These are phyloP conservation scores for Ceraceosorus bombacis DNA, from an alignment of 1,284 basidiomycete genomes.

Conservation along the genomic window DNA sequence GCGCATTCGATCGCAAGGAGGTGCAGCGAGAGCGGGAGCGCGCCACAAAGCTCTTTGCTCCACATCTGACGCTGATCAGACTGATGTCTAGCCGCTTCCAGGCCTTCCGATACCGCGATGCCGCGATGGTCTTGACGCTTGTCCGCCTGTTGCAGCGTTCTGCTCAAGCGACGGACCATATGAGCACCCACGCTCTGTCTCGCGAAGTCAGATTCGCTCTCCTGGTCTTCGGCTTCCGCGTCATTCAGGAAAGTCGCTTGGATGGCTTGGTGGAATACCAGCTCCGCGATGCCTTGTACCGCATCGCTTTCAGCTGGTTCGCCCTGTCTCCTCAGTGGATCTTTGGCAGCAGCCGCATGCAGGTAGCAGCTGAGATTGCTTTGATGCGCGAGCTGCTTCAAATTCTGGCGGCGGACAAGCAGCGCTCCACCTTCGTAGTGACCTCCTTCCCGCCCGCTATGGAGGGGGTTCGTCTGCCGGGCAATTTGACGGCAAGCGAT, in stretches of 20 bases:
- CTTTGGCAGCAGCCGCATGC: slow-evolving; percentile 81
- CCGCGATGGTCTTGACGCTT: slow-evolving; percentile 75
- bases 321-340: slow-evolving; percentile 60
- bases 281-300: slow-evolving; percentile 69
- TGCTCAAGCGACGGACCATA: slow-evolving; percentile 25
- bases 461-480: slow-evolving; percentile 22
- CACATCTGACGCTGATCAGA: slow-evolving; percentile 76
- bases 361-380: slow-evolving; percentile 79
- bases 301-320: slow-evolving; percentile 84
- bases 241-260: slow-evolving; percentile 76
- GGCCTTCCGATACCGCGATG: slow-evolving; percentile 79
- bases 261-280: slow-evolving; percentile 75
- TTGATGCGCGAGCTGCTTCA: slow-evolving; percentile 74
- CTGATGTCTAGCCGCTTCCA: slow-evolving; percentile 89
- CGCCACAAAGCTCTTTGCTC: slow-evolving; percentile 62
- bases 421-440: slow-evolving; percentile 52
- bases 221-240: slow-evolving; percentile 84
- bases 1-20: slow-evolving; percentile 76
- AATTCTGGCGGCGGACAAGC: slow-evolving; percentile 65
- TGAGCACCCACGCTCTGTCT: slow-evolving; percentile 81
- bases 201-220: slow-evolving; percentile 83
- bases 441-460: slow-evolving; percentile 29
- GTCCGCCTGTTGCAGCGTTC: slow-evolving; percentile 69
- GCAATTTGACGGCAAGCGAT: slow-evolving; percentile 26
- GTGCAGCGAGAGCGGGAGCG: slow-evolving; percentile 67